Conservation (phyloP, 805 yeast species). For the Clavispora carvajalis region DNA sequence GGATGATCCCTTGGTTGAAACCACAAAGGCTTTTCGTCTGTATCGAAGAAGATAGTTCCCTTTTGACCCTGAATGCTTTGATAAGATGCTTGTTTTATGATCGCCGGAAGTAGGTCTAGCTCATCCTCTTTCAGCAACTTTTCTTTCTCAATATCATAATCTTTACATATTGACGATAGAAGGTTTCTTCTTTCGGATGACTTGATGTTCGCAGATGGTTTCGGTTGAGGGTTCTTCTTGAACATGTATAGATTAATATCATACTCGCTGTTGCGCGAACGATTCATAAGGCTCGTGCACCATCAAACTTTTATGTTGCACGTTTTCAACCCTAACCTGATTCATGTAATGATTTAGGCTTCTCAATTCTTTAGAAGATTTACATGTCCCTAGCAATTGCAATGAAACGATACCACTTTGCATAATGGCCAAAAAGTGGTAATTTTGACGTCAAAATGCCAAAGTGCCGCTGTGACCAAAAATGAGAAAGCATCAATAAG, state of each 20-base stretch:
- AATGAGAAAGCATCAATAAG: too few relatives aligned
- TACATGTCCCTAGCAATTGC: too few relatives aligned
- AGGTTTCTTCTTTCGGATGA: conserved; percentile 70
- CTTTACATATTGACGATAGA: conserved; percentile 36
- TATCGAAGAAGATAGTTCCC: conserved; percentile 65
- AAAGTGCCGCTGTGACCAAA: too few relatives aligned
- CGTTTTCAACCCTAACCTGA: too few relatives aligned
- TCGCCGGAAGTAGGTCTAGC: conserved; percentile 42
- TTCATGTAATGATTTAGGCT: too few relatives aligned
- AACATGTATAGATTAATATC: conserved; percentile 14
- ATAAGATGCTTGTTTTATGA: conserved; percentile 60
- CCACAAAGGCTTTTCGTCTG: conserved; percentile 66
- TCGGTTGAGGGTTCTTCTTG: conserved; percentile 39
- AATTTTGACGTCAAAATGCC: too few relatives aligned
- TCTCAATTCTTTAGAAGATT: too few relatives aligned
- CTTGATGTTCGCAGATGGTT: conserved; percentile 74
- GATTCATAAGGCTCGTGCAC: too few relatives aligned
- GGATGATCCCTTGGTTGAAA: conserved; percentile 53
- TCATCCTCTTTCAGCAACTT: conserved; percentile 39
- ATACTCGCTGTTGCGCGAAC: background rate
- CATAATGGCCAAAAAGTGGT: too few relatives aligned
- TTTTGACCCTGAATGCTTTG: conserved; percentile 44
- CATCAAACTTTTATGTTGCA: too few relatives aligned
- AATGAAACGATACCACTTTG: too few relatives aligned
- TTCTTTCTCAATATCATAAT: conserved; percentile 35